Percentiles rank a stretch among this genome's conserved stretches.
Evolutionary conservation across 2,329 filamentous ascomycete species (phyloP).

Genomic region (Aspergillus neotritici): DNA sequence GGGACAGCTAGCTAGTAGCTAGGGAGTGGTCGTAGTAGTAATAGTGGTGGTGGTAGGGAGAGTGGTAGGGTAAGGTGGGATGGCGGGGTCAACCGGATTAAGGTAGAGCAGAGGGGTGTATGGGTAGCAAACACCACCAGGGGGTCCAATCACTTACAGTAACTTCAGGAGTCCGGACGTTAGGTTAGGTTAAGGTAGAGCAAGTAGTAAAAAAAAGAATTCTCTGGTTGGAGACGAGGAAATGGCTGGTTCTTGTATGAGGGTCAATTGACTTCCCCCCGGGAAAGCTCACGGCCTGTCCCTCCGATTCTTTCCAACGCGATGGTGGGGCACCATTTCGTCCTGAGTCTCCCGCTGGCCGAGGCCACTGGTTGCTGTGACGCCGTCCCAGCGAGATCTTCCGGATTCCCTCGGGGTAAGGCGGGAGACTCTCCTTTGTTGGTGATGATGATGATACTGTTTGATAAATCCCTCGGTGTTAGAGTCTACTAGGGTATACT

Average conservation of each 20-base stretch:
- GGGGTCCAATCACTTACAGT: slow-evolving; percentile 5
- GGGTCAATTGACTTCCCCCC: slow-evolving; percentile 12
- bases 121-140: background rate
- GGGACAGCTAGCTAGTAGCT: background rate
- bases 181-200: background rate
- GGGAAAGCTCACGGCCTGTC: slow-evolving; percentile 25
- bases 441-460: slow-evolving; percentile 9
- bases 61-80: slow-evolving; percentile 9
- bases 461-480: background rate
- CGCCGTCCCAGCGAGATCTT: slow-evolving; percentile 32
- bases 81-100: slow-evolving; percentile 14
- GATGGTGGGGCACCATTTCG: slow-evolving; percentile 30
- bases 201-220: slow-evolving; percentile 5
- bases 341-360: slow-evolving; percentile 25
- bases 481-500: too few relatives aligned
- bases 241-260: slow-evolving; percentile 14
- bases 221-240: background rate
- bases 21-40: slow-evolving; percentile 2
- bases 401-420: slow-evolving; percentile 32
- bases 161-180: slow-evolving; percentile 8
- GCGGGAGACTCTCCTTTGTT: slow-evolving; percentile 14
- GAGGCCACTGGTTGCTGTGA: slow-evolving; percentile 20
- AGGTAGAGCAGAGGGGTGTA: slow-evolving; percentile 6
- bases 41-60: background rate
- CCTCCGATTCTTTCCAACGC: slow-evolving; percentile 37